Evolutionary conservation across 805 yeast species (phyloP).

Genomic region (Candida cerambycidarum): DNA sequence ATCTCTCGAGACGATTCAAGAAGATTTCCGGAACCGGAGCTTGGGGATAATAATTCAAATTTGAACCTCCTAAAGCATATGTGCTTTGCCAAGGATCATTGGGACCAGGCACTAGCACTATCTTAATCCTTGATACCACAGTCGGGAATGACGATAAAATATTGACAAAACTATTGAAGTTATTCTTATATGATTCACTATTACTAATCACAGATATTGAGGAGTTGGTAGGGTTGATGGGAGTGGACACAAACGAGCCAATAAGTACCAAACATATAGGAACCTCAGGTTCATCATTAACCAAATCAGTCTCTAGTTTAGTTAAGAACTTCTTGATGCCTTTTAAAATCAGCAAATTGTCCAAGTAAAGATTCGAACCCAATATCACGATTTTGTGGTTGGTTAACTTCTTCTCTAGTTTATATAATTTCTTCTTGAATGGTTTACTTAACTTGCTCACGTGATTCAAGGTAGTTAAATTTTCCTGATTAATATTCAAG

Average conservation of each 20-base stretch:
- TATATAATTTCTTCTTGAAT: conserved; percentile 53
- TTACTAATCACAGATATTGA: conserved; percentile 48
- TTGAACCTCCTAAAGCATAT: conserved; percentile 54
- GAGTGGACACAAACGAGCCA: conserved; percentile 75
- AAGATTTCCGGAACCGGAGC: conserved; percentile 69
- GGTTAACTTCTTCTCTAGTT: conserved; percentile 50
- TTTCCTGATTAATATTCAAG: conserved; percentile 40
- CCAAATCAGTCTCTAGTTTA: conserved; percentile 39
- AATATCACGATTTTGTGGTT: conserved; percentile 65
- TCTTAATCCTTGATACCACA: conserved; percentile 50
- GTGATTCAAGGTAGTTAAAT: conserved; percentile 30
- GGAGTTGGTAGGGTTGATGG: conserved; percentile 60
- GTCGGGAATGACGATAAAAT: conserved; percentile 59
- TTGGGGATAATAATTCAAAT: conserved; percentile 54
- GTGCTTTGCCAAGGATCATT: conserved; percentile 92
- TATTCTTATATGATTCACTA: conserved; percentile 57
- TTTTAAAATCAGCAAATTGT: conserved; percentile 55
- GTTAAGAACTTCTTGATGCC: conserved; percentile 65
- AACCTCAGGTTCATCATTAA: conserved; percentile 23
- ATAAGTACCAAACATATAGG: conserved; percentile 74
- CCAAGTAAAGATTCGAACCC: conserved; percentile 74
- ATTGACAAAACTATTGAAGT: conserved; percentile 73
- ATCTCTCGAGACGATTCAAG: conserved; percentile 61
- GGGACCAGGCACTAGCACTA: conserved; percentile 82
- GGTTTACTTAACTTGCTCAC: conserved; percentile 59